phyloP scores from a whole-genome alignment of 2,329 filamentous ascomycete species.

The Paecilomyces formosus region DNA sequence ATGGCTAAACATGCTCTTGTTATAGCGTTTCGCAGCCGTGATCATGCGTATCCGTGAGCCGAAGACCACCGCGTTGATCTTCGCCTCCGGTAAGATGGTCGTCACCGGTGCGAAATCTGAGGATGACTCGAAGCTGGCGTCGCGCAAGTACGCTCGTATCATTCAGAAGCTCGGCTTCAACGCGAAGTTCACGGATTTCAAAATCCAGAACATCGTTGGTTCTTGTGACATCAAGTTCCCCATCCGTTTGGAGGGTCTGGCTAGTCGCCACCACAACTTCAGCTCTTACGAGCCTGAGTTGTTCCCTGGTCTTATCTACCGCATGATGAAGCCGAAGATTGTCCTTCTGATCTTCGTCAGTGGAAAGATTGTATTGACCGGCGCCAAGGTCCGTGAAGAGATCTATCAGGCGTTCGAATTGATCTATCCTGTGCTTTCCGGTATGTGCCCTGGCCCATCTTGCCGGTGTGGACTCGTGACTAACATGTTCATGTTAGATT shows the following conservation, averaged over 20 bases:
- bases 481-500: constrained; percentile 40
- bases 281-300: constrained; percentile 97
- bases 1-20: constrained; percentile 38
- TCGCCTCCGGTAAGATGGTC: constrained; percentile 98
- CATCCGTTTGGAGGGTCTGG: constrained; percentile 90
- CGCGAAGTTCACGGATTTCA: constrained; percentile 99
- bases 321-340: constrained; percentile 99
- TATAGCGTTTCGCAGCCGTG: constrained; percentile 92
- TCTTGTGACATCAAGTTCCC: constrained; percentile 99
- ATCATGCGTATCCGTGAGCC: constrained; percentile 99
- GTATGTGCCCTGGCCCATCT: constrained; percentile 41
- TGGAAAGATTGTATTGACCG: constrained; percentile 96
- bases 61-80: constrained; percentile 97
- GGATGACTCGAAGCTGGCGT: constrained; percentile 94
- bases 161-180: constrained; percentile 99
- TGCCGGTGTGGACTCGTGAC: constrained; percentile 9
- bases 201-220: constrained; percentile 99
- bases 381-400: constrained; percentile 95
- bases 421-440: constrained; percentile 92
- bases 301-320: constrained; percentile 98
- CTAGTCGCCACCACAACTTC: constrained; percentile 97
- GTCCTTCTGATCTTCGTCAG: constrained; percentile 96
- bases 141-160: constrained; percentile 95
- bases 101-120: constrained; percentile 97
- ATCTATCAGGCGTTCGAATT: constrained; percentile 96